Evolutionary conservation across 352 stramenopile genomes (phyloP).

Genomic region (Phytophthora europaea): DNA sequence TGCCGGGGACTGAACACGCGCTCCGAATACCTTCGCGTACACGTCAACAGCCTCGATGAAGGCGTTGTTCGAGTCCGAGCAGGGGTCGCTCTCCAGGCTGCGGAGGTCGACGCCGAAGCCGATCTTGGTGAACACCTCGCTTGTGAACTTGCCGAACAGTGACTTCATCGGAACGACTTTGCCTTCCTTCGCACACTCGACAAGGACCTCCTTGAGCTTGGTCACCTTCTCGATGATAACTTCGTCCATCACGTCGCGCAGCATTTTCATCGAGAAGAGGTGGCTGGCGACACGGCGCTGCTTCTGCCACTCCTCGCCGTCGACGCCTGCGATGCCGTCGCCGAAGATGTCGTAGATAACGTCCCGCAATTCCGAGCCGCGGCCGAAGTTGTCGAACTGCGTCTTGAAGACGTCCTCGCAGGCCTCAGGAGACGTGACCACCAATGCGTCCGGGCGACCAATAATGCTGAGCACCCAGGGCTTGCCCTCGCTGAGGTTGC

Average conservation of each 20-base stretch:
- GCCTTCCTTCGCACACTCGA: constrained; percentile 9
- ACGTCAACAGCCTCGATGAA: constrained; percentile 55
- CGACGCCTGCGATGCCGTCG: constrained; percentile 55
- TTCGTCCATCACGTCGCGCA: constrained; percentile 40
- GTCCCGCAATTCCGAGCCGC: constrained; percentile 31
- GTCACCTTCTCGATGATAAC: constrained; percentile 40
- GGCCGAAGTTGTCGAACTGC: constrained; percentile 63
- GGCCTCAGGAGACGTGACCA: constrained; percentile 46
- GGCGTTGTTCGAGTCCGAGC: constrained; percentile 30
- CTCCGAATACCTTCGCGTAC: constrained; percentile 27
- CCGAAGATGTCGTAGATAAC: constrained; percentile 55
- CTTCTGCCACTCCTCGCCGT: constrained; percentile 55
- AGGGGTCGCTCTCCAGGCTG: constrained; percentile 28
- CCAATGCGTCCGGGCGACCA: constrained; percentile 39
- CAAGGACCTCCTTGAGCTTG: constrained; percentile 40
- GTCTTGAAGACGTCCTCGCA: constrained; percentile 46
- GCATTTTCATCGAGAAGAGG: constrained; percentile 63
- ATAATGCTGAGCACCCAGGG: constrained; percentile 59
- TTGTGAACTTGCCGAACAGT: constrained; percentile 63
- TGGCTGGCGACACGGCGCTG: constrained; percentile 76
- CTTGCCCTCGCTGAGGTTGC: constrained; percentile 38
- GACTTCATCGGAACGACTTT: constrained; percentile 42
- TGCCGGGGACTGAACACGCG: constrained; percentile 43
- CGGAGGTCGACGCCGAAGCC: constrained; percentile 71
- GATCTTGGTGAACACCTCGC: constrained; percentile 80